phyloP scores from a whole-genome alignment of 345 rosid genomes.

The Erucastrum elatum region DNA sequence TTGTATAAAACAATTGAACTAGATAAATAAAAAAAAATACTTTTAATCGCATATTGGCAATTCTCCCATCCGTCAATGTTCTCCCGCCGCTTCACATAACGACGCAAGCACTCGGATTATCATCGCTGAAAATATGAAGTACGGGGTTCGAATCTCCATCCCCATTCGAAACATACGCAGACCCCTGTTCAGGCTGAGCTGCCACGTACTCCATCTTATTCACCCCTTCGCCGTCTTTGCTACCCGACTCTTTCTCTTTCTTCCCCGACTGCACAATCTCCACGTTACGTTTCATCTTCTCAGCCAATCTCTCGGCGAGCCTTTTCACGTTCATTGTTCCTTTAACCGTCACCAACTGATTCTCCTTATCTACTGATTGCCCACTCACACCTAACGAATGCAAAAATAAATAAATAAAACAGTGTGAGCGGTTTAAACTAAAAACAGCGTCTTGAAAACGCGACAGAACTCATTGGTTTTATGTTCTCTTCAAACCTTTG shows the following conservation, averaged over 20 bases:
- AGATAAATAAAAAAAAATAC: too few species aligned
- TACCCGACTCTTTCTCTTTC: conserved; percentile 47
- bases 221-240: conserved; percentile 38
- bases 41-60: conserved; percentile 4
- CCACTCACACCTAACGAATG: conserved; percentile 52
- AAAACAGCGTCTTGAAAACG: conserved; percentile 8
- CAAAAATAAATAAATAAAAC: neutral
- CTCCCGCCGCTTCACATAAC: conserved; percentile 42
- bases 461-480: neutral
- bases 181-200: conserved; percentile 47
- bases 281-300: conserved; percentile 60
- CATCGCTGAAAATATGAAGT: conserved; percentile 63
- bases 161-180: conserved; percentile 32
- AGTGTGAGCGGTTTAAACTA: neutral
- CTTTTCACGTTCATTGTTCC: conserved; percentile 74
- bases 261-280: conserved; percentile 73
- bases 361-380: conserved; percentile 52
- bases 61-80: neutral
- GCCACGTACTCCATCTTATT: conserved; percentile 46
- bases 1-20: neutral
- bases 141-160: conserved; percentile 38
- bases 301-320: conserved; percentile 43
- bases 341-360: conserved; percentile 66
- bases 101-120: conserved; percentile 61
- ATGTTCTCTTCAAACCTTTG: conserved; percentile 39